A percentile compares a stretch with the other conserved stretches of the same genome.
These are phyloP conservation scores for Echinosophora koreensis DNA, from an alignment of 306 rosid genomes.

Conservation along the genomic window DNA sequence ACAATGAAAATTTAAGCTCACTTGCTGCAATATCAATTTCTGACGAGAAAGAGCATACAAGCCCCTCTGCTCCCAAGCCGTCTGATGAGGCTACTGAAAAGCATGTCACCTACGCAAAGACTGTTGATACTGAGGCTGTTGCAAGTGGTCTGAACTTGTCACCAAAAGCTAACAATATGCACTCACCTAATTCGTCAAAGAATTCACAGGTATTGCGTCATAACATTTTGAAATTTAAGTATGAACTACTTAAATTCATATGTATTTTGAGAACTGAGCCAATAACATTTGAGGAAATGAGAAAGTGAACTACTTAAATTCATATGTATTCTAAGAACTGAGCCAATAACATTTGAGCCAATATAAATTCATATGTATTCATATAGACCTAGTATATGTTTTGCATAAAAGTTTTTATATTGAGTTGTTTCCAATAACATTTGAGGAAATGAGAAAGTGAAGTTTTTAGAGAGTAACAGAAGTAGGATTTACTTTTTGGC, in stretches of 20 bases:
- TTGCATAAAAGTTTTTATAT: not conserved
- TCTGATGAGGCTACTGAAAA: slow-evolving; percentile 63
- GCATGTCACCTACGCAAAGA: slow-evolving; percentile 48
- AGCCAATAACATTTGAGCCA: no score
- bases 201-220: slow-evolving; percentile 56
- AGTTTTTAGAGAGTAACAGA: slow-evolving; percentile 28
- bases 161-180: slow-evolving; percentile 50
- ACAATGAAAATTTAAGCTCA: slow-evolving; percentile 53
- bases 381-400: slow-evolving; percentile 5
- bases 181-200: slow-evolving; percentile 65
- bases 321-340: slow-evolving; percentile 8
- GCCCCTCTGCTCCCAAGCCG: slow-evolving; percentile 63
- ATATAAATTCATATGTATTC: no score
- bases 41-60: slow-evolving; percentile 53
- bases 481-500: slow-evolving; percentile 20
- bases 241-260: not conserved
- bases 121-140: slow-evolving; percentile 57
- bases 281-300: no score
- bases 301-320: slow-evolving; percentile 12
- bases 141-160: slow-evolving; percentile 50
- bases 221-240: slow-evolving; percentile 23
- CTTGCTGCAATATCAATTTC: slow-evolving; percentile 57
- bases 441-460: slow-evolving; percentile 34
- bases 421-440: slow-evolving; percentile 11
- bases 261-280: slow-evolving; percentile 21